Evolutionary conservation across 139 green algal genomes (phyloP).

Genomic region (Astrephomene gubernaculifera): DNA sequence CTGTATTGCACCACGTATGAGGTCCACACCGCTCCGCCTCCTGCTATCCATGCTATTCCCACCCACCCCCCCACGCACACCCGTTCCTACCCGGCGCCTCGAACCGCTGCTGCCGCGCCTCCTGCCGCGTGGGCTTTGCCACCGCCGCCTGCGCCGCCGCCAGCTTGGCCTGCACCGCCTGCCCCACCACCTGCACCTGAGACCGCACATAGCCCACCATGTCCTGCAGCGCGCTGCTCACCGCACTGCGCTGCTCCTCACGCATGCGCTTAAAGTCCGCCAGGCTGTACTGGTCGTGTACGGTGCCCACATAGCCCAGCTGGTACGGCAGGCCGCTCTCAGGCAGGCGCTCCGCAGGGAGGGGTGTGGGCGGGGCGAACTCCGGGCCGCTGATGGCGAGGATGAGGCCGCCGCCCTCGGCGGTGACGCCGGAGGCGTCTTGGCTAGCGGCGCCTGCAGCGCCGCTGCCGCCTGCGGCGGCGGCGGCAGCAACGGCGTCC

Average conservation of each 20-base stretch:
- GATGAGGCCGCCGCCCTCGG: not conserved
- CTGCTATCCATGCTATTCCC: not conserved
- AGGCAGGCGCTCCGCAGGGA: conserved; percentile 35
- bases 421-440: not conserved
- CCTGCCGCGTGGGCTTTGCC: conserved; percentile 36
- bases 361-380: conserved; percentile 10
- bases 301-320: conserved; percentile 41
- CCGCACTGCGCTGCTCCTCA: conserved; percentile 20
- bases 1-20: no score
- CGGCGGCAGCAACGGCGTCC: not conserved
- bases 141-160: conserved; percentile 44
- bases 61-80: not conserved
- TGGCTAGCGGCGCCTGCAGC: not conserved
- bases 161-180: conserved; percentile 30
- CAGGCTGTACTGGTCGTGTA: conserved; percentile 37
- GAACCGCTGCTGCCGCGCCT: conserved; percentile 48
- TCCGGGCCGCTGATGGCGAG: not conserved
- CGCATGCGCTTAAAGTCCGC: conserved; percentile 48
- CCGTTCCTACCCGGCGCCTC: conserved; percentile 16
- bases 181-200: conserved; percentile 50
- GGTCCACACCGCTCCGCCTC: no score
- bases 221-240: conserved; percentile 40
- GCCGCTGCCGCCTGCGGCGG: not conserved
- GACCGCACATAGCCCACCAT: conserved; percentile 37
- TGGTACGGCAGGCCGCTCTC: conserved; percentile 50